Conservation (phyloP, 2,329 filamentous ascomycete species). For the Talaromyces islandicus region DNA sequence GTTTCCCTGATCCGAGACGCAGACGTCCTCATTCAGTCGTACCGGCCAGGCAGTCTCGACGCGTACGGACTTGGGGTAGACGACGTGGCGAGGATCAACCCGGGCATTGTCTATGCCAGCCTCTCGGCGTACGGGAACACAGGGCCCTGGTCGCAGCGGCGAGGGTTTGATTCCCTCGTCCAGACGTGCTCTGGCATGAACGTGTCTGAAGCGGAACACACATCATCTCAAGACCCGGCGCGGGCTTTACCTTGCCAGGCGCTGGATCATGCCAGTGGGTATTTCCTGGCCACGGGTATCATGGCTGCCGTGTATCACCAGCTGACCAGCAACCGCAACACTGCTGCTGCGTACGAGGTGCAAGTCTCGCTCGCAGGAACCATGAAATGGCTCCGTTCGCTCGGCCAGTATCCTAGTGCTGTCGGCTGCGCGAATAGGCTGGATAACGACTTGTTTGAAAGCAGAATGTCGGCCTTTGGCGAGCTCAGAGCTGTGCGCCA, state of each 20-base stretch:
- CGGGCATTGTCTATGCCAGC: slow-evolving; percentile 46
- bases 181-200: slow-evolving; percentile 54
- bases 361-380: neutral
- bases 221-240: slow-evolving; percentile 29
- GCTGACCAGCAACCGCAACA: no score
- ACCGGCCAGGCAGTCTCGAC: slow-evolving; percentile 44
- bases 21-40: slow-evolving; percentile 43
- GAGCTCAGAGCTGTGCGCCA: neutral
- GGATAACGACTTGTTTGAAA: neutral
- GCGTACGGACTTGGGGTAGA: slow-evolving; percentile 36
- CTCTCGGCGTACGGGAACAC: slow-evolving; percentile 48
- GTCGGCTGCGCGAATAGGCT: neutral
- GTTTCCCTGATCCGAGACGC: slow-evolving; percentile 26
- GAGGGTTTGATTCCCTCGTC: slow-evolving; percentile 53
- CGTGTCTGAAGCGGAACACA: slow-evolving; percentile 48
- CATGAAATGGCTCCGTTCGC: neutral
- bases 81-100: slow-evolving; percentile 34
- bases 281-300: slow-evolving; percentile 50
- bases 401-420: neutral
- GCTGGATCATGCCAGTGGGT: slow-evolving; percentile 52
- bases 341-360: neutral
- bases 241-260: slow-evolving; percentile 49
- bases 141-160: slow-evolving; percentile 41
- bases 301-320: slow-evolving; percentile 43
- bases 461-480: neutral